Percentiles rank a stretch among this genome's conserved stretches.
Evolutionary conservation across 176 grass and related monocot species (phyloP).

Genomic region (Ananas comosus): DNA sequence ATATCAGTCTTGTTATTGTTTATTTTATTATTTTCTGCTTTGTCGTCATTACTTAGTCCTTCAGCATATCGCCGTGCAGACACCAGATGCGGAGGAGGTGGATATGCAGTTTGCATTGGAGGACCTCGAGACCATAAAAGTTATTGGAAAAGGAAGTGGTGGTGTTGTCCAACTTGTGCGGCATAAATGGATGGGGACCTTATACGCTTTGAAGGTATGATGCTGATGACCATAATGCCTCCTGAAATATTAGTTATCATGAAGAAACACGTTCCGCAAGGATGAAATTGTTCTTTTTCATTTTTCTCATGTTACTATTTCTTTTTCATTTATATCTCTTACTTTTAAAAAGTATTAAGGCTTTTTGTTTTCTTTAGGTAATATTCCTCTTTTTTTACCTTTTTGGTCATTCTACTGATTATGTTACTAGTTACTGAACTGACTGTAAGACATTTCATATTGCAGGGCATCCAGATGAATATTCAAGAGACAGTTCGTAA

Average conservation of each 20-base stretch:
- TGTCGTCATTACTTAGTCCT: background rate
- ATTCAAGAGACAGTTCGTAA: constrained; percentile 88
- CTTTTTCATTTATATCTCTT: too few species aligned
- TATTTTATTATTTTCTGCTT: background rate
- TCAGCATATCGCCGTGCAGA: constrained; percentile 8
- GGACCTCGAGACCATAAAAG: constrained; percentile 88
- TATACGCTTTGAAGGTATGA: constrained; percentile 86
- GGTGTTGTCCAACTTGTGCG: constrained; percentile 78
- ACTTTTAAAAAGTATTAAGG: too few species aligned
- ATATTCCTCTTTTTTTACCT: too few species aligned
- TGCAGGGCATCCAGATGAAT: constrained; percentile 92
- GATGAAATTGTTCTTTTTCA: background rate
- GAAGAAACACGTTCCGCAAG: background rate
- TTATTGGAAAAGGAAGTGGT: constrained; percentile 95
- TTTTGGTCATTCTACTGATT: background rate
- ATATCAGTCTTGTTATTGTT: constrained; percentile 5
- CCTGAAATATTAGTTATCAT: background rate
- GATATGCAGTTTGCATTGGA: constrained; percentile 71
- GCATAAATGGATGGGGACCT: constrained; percentile 84
- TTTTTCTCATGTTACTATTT: too few species aligned
- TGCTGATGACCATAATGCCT: constrained; percentile 2
- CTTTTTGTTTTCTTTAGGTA: too few species aligned
- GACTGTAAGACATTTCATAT: constrained; percentile 9
- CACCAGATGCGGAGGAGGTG: constrained; percentile 52
- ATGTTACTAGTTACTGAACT: background rate